A percentile compares a stretch with the other conserved stretches of the same genome.
Conservation (phyloP, 2,329 filamentous ascomycete genomes). For the Epichloe baconii region DNA sequence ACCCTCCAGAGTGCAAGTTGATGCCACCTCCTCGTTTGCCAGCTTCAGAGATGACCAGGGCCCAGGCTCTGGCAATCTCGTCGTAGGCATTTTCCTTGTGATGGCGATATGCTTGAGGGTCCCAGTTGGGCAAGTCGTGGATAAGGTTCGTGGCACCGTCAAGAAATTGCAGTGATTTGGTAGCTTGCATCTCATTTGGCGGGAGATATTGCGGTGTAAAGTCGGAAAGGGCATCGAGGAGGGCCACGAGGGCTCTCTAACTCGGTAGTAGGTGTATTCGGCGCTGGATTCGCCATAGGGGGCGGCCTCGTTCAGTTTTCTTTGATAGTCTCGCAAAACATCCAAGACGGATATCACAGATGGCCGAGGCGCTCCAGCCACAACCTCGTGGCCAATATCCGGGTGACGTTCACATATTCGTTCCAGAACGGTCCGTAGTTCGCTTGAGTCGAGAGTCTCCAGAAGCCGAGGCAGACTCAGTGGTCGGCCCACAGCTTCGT, state of each 20-base stretch:
- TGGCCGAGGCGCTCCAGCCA: slow-evolving; percentile 73
- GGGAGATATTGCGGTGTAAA: slow-evolving; percentile 94
- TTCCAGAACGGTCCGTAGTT: slow-evolving; percentile 76
- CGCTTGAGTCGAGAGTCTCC: slow-evolving; percentile 78
- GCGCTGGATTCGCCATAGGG: slow-evolving; percentile 76
- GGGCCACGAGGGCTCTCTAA: slow-evolving; percentile 67
- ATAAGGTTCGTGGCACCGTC: slow-evolving; percentile 84
- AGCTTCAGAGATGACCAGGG: slow-evolving; percentile 78
- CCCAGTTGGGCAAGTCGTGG: slow-evolving; percentile 82
- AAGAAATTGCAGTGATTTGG: slow-evolving; percentile 72
- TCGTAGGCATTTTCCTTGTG: slow-evolving; percentile 95
- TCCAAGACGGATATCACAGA: slow-evolving; percentile 68
- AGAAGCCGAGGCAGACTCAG: slow-evolving; percentile 59
- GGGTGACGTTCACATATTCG: slow-evolving; percentile 84
- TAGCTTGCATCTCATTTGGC: slow-evolving; percentile 75
- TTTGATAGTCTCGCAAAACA: slow-evolving; percentile 72
- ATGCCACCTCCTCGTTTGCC: slow-evolving; percentile 86
- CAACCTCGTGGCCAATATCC: slow-evolving; percentile 72
- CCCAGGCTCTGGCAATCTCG: slow-evolving; percentile 89
- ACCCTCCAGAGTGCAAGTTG: slow-evolving; percentile 74
- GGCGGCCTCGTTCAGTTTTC: slow-evolving; percentile 63
- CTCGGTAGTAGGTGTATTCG: slow-evolving; percentile 90
- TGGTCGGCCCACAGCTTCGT: slow-evolving; percentile 51
- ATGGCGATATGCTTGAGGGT: slow-evolving; percentile 73
- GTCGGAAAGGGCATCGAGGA: slow-evolving; percentile 82